phyloP scores from a whole-genome alignment of 345 rosid genomes.

The Chamaenerion angustifolium region DNA sequence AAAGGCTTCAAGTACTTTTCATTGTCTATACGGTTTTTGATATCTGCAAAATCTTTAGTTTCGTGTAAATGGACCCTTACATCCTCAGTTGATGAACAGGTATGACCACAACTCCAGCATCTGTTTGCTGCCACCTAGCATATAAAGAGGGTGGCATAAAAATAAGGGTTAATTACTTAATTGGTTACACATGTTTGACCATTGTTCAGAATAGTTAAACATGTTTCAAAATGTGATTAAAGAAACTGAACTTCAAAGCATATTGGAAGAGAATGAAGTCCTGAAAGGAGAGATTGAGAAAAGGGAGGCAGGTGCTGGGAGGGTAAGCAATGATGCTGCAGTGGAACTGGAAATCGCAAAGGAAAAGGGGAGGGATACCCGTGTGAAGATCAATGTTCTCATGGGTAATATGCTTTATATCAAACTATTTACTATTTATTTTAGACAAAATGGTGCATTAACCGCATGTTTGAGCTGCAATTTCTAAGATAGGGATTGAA shows the following conservation, averaged over 20 bases:
- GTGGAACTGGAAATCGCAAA: constrained; percentile 23
- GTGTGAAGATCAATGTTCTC: constrained; percentile 53
- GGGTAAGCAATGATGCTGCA: constrained; percentile 22
- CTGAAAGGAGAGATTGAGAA: constrained; percentile 39
- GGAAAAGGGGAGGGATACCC: constrained; percentile 41
- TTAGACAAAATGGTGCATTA: no score
- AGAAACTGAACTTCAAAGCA: constrained; percentile 54
- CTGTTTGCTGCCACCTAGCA: constrained; percentile 58
- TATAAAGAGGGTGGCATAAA: constrained; percentile 2
- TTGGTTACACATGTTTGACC: no score
- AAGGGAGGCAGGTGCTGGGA: constrained; percentile 1
- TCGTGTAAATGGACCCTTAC: constrained; percentile 36
- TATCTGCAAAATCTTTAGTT: constrained; percentile 16
- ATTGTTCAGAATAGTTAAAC: no score
- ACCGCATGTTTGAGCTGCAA: no score
- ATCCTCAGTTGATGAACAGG: constrained; percentile 25
- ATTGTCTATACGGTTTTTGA: constrained; percentile 30
- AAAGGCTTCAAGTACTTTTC: constrained; percentile 68
- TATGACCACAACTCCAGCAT: constrained; percentile 57
- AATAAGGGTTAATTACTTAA: no score
- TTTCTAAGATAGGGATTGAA: no score
- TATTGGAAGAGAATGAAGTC: constrained; percentile 54
- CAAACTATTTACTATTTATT: no score
- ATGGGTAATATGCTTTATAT: constrained; percentile 8
- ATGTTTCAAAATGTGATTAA: no score